Evolutionary conservation across 257 asterid genomes (phyloP), one percentile per base, ranked within the genome.

Genomic region (Fraxinus excelsior): DNA sequence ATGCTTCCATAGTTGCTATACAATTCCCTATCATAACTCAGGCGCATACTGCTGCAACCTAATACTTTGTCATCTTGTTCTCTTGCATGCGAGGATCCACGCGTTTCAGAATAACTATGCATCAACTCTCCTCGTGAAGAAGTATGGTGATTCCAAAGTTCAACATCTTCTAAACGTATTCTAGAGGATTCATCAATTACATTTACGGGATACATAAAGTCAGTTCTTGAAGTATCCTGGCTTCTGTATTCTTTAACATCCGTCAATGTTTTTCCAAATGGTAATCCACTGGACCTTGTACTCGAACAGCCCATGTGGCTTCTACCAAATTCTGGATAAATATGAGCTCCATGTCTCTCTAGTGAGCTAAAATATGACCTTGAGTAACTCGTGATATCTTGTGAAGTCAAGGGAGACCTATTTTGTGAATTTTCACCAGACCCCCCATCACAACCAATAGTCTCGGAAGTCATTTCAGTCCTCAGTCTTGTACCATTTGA

Each of bases 371-470:
- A 79, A 85, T 74, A 85, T 73, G 84, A 73, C 83, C 75, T 79
- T 6, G 91, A 65, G 72, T 79, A 78, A 78, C 81, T 86, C 80
- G 79, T 79, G 38, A 72, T 80, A 67, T 84, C 88, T 72, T 80
- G 82, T 34, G 80, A 85, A 75, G 76, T 74, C 26, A 76, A 12
- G 46, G 86, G 80, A 75, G 87, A 83, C 75, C 80, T 80, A 76
- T 72, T 80, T 32, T 53, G 81, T 35, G 73, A 76, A 76, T 60
- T 84, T 75, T 83, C 80, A 77, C 79, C 70, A 74, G 76, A 76
- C 66, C 79, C 84, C 7, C 58, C 58, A 74, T 81, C 86, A 76
- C 72, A 84, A 35, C 76, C 74, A 77, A 65, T 56, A 67, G 87
- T 74, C 80, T 81, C 83, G 35, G 84, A 74, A 71, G 71, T 51